Percentiles rank a stretch among this genome's conserved stretches.
Conservation (phyloP, 2,329 filamentous ascomycete genomes). For the Botrytis medusae region DNA sequence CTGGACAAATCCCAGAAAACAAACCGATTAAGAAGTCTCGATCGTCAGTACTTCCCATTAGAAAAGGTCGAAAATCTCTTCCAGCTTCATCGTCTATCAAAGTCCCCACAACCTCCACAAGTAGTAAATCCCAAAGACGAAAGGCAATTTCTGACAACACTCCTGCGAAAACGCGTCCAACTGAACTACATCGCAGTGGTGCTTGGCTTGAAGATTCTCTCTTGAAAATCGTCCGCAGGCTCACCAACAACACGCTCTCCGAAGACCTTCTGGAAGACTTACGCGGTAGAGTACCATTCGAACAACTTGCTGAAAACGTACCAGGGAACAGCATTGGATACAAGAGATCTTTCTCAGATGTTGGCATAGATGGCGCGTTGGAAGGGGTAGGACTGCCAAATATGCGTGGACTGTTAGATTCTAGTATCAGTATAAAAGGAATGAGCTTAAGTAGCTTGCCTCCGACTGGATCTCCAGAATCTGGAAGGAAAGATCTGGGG, state of each 20-base stretch:
- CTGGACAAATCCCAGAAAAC: constrained; percentile 18
- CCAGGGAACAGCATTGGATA: constrained; percentile 18
- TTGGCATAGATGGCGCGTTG: background rate
- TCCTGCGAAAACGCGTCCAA: background rate
- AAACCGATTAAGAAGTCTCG: background rate
- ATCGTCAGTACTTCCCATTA: background rate
- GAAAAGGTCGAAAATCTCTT: constrained; percentile 11
- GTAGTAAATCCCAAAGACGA: background rate
- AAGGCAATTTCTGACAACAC: background rate
- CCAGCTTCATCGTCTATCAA: background rate
- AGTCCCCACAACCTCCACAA: background rate
- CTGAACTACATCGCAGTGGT: background rate
- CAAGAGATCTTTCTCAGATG: constrained; percentile 16
- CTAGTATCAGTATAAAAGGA: constrained; percentile 10
- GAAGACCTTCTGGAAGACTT: constrained; percentile 1
- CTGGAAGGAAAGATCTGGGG: background rate
- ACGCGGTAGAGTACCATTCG: constrained; percentile 8
- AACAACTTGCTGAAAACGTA: constrained; percentile 4
- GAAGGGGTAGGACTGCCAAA: background rate
- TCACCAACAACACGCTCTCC: background rate
- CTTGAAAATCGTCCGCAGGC: background rate
- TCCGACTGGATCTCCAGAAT: constrained; percentile 17
- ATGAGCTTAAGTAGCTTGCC: constrained; percentile 18
- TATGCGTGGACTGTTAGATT: constrained; percentile 10
- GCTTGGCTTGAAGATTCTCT: constrained; percentile 4